Base-by-base conservation (phyloP, 1,284 basidiomycete genomes). In the Trichosporon faecale region DNA sequence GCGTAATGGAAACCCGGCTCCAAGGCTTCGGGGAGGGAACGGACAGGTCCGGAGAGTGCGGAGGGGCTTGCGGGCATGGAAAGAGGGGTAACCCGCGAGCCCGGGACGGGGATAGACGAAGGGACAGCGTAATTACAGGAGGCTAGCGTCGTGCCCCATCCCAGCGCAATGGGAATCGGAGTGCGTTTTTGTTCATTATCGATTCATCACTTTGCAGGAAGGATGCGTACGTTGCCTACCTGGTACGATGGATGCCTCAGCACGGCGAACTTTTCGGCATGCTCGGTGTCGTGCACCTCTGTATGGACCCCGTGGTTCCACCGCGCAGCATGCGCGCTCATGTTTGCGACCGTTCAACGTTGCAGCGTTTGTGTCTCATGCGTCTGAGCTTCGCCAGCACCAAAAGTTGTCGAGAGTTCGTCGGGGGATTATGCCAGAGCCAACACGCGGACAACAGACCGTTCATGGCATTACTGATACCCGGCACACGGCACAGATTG, bases 1-100 rank as follows among this genome's bases (percentile, higher is more conserved):
- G 49, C 49, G 49, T 52, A 52, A 52, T 52, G 49, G n/a, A 52
- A 52, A 52, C 49, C 49, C 21, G 49, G 49, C 49, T 52, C 49
- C 49, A 52, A 9, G 21, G 49, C 49, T 52, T 52, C 49, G 49
- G 49, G 49, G 49, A 52, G 49, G 23, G 49, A 37, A 14, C 35
- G 21, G 49, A 23, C 8, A 23, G 49, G 18, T 46, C 11, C n/a
- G 49, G 21, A 6, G n/a, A 21, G 18, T 46, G 3, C n/a, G 49
- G 21, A 6, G n/a, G 49, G 16, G 9, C 44, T 46, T 3, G 18
- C 8, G 44, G 18, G 9, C 31, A 9, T 9, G 14, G 35, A 1
- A 11, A 37, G 35, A 37, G 12, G 35, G 35, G 11, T 37, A 14
- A 37, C 12, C 35, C 35, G 35, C 35, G 16, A 44, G 16, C 18